Base-by-base conservation (phyloP, 179 eudicot species). In the Silene noctiflora region DNA sequence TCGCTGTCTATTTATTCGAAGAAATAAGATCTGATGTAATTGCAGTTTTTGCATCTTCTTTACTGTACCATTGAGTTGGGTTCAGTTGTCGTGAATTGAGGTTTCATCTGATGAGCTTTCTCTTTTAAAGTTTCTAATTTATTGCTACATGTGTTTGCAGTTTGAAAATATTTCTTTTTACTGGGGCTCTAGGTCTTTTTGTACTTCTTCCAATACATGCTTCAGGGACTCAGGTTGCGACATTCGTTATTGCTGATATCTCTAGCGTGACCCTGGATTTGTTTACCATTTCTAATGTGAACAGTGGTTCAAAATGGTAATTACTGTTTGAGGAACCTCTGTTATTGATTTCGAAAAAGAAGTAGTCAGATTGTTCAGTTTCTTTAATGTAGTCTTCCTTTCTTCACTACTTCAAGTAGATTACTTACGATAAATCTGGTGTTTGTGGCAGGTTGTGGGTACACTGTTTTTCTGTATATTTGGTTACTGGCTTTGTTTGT, bases 281-380 rank as follows among this genome's bases (percentile, higher is more conserved):
- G 71, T 96, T 96, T 85, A 88, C 89, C 69, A 93, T 96, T 78
- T 90, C 99, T 56, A 93, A 96, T 88, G 92, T 96, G 66, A 84
- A 89, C 16, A 81, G 86, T 75, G 97, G 98, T 69, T 93, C 99
- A 69, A 91, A 84, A 81, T 84, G 92, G 99, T 96, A 76, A 83
- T 60, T 74, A 67, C 25, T 31, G 59, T 55, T 70, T 75, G 59
- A 25, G 44, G 20, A 69, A 64, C 48, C 63, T 46, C 25, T 67
- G 5, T 63, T 59, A 8, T 31, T 78, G 27, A 20, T 9, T 70
- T 44, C 14, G n/a, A 9, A 56, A 10, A 19, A 69, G 33, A 14
- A 70, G 33, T 13, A 29, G 14, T n/a, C 66, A 20, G 39, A 48
- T 53, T 72, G 42, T 17, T 10, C 14, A 67, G 53, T 44, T 44